Base-by-base conservation (phyloP, 2,329 filamentous ascomycete species). In the Grosmannia penicillata region DNA sequence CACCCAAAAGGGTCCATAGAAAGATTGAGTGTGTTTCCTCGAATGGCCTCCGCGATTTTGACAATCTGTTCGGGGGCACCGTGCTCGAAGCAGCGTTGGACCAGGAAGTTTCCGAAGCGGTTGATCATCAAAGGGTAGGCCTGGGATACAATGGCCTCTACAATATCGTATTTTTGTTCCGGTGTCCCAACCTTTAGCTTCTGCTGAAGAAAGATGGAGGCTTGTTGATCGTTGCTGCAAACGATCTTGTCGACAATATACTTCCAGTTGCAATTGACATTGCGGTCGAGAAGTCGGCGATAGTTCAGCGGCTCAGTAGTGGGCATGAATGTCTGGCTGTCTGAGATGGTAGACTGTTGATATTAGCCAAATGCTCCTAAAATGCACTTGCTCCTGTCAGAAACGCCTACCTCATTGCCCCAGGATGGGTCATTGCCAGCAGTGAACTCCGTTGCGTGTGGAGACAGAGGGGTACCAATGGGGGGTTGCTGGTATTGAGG, bases 161-260 rank as follows among this genome's bases (percentile, higher is more conserved):
- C 85, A 47, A 98, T 96, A 48, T 94, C 87, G 51, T 84, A 93
- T 60, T 96, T 98, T 57, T 96, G 91, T 53, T 96, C 87, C 0
- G 79, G 70, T 4, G 87, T 95, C 43, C 87, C 87, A 45, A 95
- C 82, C 63, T 98, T 98, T 49, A 98, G 81, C 65, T 98, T 98
- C 62, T 98, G 91, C 58, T 98, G 91, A 32, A 98, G 68, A 61
- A 98, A 98, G 52, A 98, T 96, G 3, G 91, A 98, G 9, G 93
- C 91, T 60, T 98, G 91, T 59, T 98, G 91, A 54, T 98, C 91
- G 57, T 98, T 96, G 64, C 87, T 95, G 72, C 85, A 93, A 48
- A 98, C 87, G 55, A 98, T 98, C 68, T 96, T 96, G 65, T 98
- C 89, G 39, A 98, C 91, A 50, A 98, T 95, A 56, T 94, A 95